Percentiles rank a stretch among this genome's conserved stretches.
Conservation (phyloP, 495 filamentous ascomycete species). For the Copromyces sp. region DNA sequence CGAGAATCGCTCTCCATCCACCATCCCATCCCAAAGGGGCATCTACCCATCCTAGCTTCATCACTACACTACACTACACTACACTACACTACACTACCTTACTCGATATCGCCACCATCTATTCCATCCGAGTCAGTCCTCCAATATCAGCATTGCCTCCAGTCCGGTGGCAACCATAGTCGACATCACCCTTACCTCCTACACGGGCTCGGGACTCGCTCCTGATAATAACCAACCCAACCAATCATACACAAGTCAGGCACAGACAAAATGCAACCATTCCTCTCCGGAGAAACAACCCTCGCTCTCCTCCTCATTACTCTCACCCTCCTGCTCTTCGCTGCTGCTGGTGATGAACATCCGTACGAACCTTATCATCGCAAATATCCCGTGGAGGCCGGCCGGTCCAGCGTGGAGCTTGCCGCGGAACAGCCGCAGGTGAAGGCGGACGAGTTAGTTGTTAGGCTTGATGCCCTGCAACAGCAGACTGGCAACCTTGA, state of each 20-base stretch:
- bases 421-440: neutral
- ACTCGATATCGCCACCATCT: neutral
- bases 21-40: too few relatives aligned
- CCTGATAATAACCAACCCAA: too few relatives aligned
- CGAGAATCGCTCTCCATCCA: too few relatives aligned
- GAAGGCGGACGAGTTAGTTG: neutral
- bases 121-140: too few relatives aligned
- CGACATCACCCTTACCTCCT: too few relatives aligned
- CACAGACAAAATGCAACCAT: constrained; percentile 5
- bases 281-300: constrained; percentile 6
- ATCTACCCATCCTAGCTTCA: neutral
- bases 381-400: neutral
- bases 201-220: too few relatives aligned
- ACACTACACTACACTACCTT: neutral
- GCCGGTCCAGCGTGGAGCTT: neutral
- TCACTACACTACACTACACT: neutral
- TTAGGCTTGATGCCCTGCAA: neutral
- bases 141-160: too few relatives aligned
- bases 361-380: neutral
- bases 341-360: neutral
- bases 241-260: too few relatives aligned
- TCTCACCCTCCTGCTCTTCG: neutral
- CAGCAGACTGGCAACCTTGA: neutral
- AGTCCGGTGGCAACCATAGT: too few relatives aligned
- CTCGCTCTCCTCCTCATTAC: neutral